Evolutionary conservation across 306 rosid genomes (phyloP).

Genomic region (Trifolium dubium): DNA sequence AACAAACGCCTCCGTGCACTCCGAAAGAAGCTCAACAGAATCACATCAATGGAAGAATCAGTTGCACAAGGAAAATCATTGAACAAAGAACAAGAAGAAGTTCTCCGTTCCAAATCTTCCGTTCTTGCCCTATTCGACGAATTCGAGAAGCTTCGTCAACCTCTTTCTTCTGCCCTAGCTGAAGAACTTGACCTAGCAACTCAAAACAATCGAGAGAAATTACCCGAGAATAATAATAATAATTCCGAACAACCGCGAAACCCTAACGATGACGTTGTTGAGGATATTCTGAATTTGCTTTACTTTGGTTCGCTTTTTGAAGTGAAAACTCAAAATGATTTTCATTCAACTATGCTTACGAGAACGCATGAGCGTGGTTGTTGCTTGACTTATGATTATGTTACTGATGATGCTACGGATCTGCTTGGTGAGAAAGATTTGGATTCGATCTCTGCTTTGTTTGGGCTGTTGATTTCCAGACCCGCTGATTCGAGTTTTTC

Average conservation of each 20-base stretch:
- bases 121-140: constrained; percentile 70
- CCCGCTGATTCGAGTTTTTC: constrained; percentile 84
- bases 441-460: constrained; percentile 70
- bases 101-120: constrained; percentile 79
- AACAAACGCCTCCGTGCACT: constrained; percentile 92
- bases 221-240: constrained; percentile 10
- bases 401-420: constrained; percentile 95
- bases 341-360: constrained; percentile 80
- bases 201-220: constrained; percentile 26
- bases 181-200: constrained; percentile 69
- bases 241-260: neutral
- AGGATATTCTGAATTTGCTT: constrained; percentile 81
- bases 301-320: constrained; percentile 91
- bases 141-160: constrained; percentile 91
- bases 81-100: constrained; percentile 85
- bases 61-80: constrained; percentile 71
- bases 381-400: constrained; percentile 93
- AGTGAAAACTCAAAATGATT: constrained; percentile 85
- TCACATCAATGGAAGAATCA: constrained; percentile 72
- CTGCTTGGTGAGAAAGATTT: constrained; percentile 86
- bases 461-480: constrained; percentile 74
- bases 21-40: constrained; percentile 82
- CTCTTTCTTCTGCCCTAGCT: constrained; percentile 66
- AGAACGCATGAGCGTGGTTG: constrained; percentile 92
- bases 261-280: constrained; percentile 45